These are phyloP conservation scores for Boechera retrofracta DNA, from an alignment of 345 rosid species.

Conservation along the genomic window DNA sequence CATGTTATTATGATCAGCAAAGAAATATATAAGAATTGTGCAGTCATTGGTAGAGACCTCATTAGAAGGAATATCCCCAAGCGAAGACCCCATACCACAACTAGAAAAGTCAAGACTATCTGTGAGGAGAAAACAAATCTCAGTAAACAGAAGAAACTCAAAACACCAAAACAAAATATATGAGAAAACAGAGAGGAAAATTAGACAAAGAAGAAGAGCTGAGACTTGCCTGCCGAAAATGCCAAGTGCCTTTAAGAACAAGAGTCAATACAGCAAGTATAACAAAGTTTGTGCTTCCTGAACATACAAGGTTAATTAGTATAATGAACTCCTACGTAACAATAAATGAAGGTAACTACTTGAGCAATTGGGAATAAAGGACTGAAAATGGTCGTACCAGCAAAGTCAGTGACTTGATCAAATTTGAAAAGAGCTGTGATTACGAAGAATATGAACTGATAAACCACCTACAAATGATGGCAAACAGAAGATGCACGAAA, in stretches of 20 bases:
- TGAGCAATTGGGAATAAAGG: not conserved
- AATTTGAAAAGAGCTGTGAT: slow-evolving; percentile 80
- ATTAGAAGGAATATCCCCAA: slow-evolving; percentile 73
- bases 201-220: not conserved
- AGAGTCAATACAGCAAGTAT: slow-evolving; percentile 77
- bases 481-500: not conserved
- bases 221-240: slow-evolving; percentile 78
- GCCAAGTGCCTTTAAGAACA: slow-evolving; percentile 75
- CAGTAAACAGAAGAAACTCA: slow-evolving; percentile 19
- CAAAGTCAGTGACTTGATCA: slow-evolving; percentile 95
- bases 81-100: slow-evolving; percentile 86
- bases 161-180: slow-evolving; percentile 4
- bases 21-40: not conserved
- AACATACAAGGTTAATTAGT: not conserved
- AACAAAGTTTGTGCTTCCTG: slow-evolving; percentile 93
- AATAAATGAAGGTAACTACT: not conserved
- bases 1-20: not conserved
- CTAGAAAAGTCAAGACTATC: slow-evolving; percentile 74
- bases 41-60: slow-evolving; percentile 56
- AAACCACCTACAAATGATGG: slow-evolving; percentile 58
- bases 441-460: slow-evolving; percentile 74
- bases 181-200: not conserved
- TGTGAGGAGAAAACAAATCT: slow-evolving; percentile 39
- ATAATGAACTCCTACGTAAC: slow-evolving; percentile 1
- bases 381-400: slow-evolving; percentile 51